Conservation (phyloP, 2,329 filamentous ascomycete genomes). For the Amylocarpus encephaloides region DNA sequence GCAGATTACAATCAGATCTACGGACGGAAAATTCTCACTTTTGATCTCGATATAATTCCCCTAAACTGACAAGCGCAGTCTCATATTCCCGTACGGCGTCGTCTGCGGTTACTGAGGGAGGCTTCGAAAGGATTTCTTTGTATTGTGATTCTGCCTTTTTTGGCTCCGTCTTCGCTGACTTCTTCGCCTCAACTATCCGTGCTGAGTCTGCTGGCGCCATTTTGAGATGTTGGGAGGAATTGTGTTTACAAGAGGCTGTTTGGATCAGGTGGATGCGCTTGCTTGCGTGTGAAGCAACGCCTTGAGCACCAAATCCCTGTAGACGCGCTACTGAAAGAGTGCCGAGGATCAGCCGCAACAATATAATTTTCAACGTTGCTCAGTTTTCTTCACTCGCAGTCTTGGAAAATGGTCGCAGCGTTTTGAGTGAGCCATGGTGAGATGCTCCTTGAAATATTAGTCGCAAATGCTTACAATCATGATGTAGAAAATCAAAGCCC, state of each 20-base stretch:
- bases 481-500: constrained; percentile 54
- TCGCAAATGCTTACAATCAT: not conserved
- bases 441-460: constrained; percentile 2
- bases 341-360: constrained; percentile 15
- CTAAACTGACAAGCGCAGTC: constrained; percentile 76
- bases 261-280: constrained; percentile 2
- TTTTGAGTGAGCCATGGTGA: constrained; percentile 27
- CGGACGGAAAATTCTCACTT: constrained; percentile 47
- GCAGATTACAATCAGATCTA: constrained; percentile 12
- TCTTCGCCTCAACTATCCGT: constrained; percentile 82
- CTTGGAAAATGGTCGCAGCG: constrained; percentile 14
- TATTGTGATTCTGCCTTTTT: constrained; percentile 80
- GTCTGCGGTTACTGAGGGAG: constrained; percentile 76
- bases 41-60: constrained; percentile 87
- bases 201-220: constrained; percentile 55
- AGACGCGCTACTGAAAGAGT: constrained; percentile 13
- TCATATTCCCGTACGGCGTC: constrained; percentile 88
- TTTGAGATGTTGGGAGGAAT: constrained; percentile 19
- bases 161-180: constrained; percentile 72
- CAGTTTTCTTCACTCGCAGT: constrained; percentile 5
- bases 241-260: constrained; percentile 17
- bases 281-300: constrained; percentile 6
- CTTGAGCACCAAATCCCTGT: constrained; percentile 1
- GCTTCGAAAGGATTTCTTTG: constrained; percentile 81
- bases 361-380: constrained; percentile 13